Conservation (phyloP, 805 yeast species). For the Yarrowia sp. region DNA sequence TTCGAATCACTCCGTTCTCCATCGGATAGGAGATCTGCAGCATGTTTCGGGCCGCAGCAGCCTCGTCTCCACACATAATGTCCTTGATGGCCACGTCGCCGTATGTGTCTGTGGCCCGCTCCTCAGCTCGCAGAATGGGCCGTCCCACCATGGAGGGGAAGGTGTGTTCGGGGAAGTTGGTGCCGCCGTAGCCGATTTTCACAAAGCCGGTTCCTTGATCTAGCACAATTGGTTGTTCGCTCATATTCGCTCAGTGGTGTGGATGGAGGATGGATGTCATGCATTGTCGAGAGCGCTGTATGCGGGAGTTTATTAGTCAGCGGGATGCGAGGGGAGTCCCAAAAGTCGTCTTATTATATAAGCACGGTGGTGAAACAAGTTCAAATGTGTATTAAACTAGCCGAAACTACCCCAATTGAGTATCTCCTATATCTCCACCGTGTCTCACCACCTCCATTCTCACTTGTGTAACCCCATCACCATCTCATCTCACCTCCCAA, state of each 20-base stretch:
- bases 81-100: conserved; percentile 76
- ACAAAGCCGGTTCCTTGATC: conserved; percentile 99
- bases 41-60: conserved; percentile 85
- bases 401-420: not conserved
- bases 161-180: conserved; percentile 95
- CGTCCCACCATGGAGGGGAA: conserved; percentile 98
- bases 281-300: not conserved
- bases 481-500: conserved; percentile 12
- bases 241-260: conserved; percentile 36
- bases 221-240: conserved; percentile 59
- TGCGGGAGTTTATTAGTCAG: conserved; percentile 33
- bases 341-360: too few species aligned
- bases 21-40: conserved; percentile 95
- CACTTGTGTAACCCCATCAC: too few species aligned
- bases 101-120: conserved; percentile 64
- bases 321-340: not conserved
- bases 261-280: conserved; percentile 15
- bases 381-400: too few species aligned
- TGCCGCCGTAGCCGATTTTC: conserved; percentile 95
- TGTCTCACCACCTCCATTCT: too few species aligned
- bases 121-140: conserved; percentile 96
- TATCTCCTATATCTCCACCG: not conserved
- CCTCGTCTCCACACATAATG: conserved; percentile 98
- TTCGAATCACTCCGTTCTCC: conserved; percentile 97
- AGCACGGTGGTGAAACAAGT: too few species aligned